Evolutionary conservation across 352 stramenopile species (phyloP), one percentile per base, ranked within the genome.

Genomic region (Globisporangium ultimum): DNA sequence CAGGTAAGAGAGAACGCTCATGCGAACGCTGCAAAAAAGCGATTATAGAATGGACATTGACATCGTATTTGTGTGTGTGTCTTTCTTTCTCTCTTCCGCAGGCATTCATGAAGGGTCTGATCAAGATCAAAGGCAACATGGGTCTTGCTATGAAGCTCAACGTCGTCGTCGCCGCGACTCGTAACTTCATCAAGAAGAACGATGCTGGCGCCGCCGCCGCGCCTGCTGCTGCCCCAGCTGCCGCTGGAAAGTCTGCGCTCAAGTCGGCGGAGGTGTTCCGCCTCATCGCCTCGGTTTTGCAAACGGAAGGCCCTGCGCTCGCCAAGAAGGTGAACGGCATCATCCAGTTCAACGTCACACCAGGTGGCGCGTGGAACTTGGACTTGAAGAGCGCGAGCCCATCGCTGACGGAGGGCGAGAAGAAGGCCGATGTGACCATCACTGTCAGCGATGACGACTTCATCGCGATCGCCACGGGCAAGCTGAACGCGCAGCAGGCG

Each of bases 91-190:
- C 12, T 28, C 14, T 46, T 3, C 49, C 47, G 17, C 21, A 57
- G 74, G 93, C 93, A 41, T 97, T 97, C 68, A 96, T 98, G 90
- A 96, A 97, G 76, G 89, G 89, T 14, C 84, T 96, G 54, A 72
- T 98, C 52, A 97, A 98, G 72, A 93, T 98, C 64, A 97, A 98
- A 72, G 93, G 93, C 54, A 98, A 97, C 62, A 97, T 97, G 90
- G 84, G 80, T 18, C 74, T 98, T 17, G 93, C 91, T 28, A 97
- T 97, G 88, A 98, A 98, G 80, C 78, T 98, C 43, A 95, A 89
- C 48, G 71, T 95, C 20, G 86, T 98, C 54, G 76, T 97, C 52
- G 79, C 80, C 42, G 91, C 91, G 34, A 89, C 79, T 22, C 78
- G 79, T 68, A 80, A 87, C 61, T 88, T 83, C 63, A 83, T 89